Conservation (phyloP, 176 grass and related monocot genomes). For the Thinopyrum elongatum region DNA sequence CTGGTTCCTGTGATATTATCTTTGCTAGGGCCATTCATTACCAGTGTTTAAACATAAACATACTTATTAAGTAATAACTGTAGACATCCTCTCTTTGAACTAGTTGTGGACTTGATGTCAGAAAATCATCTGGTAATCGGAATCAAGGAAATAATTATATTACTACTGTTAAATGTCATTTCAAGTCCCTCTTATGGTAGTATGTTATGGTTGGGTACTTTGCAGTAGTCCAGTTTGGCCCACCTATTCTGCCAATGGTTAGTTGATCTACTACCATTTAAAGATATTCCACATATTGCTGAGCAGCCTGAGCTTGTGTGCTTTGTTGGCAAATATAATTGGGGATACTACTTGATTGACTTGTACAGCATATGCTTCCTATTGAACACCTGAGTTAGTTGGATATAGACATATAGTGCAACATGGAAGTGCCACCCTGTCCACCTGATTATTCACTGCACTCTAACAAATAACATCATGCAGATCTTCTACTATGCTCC, state of each 20-base stretch:
- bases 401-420: neutral
- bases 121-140: neutral
- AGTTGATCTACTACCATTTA: neutral
- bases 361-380: neutral
- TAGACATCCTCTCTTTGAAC: neutral
- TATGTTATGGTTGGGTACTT: neutral
- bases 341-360: neutral
- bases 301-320: neutral
- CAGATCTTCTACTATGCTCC: slow-evolving; percentile 98
- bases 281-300: neutral
- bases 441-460: slow-evolving; percentile 1
- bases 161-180: neutral
- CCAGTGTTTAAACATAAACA: neutral
- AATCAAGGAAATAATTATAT: neutral
- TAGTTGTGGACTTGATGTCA: neutral
- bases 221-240: neutral
- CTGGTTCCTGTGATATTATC: neutral
- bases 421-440: neutral
- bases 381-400: neutral
- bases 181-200: neutral
- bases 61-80: neutral
- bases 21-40: neutral
- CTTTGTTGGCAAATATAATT: neutral
- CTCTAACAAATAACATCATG: slow-evolving; percentile 24
- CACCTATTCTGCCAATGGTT: neutral